Conservation (phyloP, 441 rosid species). For the Geranium incanum region DNA sequence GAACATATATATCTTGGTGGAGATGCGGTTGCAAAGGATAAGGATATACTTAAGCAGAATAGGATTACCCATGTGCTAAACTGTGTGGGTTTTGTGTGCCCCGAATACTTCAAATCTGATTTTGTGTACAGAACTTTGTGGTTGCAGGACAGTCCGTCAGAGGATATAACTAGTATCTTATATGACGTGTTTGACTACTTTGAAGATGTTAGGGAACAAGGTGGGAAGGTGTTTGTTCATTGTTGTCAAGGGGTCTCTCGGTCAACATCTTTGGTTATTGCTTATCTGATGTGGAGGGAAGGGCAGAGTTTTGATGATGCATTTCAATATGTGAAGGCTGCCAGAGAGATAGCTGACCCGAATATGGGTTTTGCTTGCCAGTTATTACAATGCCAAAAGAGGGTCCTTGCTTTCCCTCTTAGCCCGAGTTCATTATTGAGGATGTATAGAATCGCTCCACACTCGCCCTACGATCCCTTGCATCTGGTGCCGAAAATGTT, state of each 20-base stretch:
- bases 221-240: conserved; percentile 89
- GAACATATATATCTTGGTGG: conserved; percentile 93
- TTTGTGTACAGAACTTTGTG: conserved; percentile 86
- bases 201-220: conserved; percentile 87
- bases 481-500: conserved; percentile 91
- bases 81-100: conserved; percentile 94
- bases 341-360: conserved; percentile 94
- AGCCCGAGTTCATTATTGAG: conserved; percentile 92
- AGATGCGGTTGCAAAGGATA: conserved; percentile 86
- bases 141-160: conserved; percentile 95
- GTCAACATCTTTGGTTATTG: conserved; percentile 91
- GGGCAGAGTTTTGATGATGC: conserved; percentile 98
- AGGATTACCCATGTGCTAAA: conserved; percentile 84
- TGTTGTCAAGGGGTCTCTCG: conserved; percentile 97
- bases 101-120: conserved; percentile 83
- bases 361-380: conserved; percentile 99
- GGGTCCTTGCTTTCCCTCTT: conserved; percentile 90
- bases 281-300: conserved; percentile 96
- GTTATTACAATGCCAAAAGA: conserved; percentile 85
- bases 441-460: conserved; percentile 84
- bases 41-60: conserved; percentile 63
- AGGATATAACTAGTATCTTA: conserved; percentile 91
- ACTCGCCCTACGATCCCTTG: conserved; percentile 92
- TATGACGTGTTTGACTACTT: conserved; percentile 96
- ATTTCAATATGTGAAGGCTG: conserved; percentile 86